Conservation (phyloP, 2,329 filamentous ascomycete species). For the Arthroderma uncinatum region DNA sequence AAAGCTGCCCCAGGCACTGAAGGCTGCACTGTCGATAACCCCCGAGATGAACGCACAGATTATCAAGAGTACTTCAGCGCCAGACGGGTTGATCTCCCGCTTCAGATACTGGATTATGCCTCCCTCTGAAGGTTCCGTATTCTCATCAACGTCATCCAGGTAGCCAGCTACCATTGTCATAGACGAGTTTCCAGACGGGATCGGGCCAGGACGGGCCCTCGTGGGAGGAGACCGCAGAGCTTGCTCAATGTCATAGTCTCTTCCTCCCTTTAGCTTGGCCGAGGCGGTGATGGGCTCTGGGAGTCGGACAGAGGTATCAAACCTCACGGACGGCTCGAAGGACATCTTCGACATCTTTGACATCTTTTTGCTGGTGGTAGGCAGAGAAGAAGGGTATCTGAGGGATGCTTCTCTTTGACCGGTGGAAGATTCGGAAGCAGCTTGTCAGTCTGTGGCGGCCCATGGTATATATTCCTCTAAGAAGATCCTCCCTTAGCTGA, state of each 20-base stretch:
- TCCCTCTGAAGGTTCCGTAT: not conserved
- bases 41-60: constrained; percentile 15
- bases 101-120: constrained; percentile 10
- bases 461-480: not conserved
- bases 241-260: constrained; percentile 1
- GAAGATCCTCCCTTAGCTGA: not conserved
- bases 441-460: not conserved
- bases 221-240: not conserved
- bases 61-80: constrained; percentile 12
- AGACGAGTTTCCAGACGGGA: constrained; percentile 12
- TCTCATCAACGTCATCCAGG: not conserved
- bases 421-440: not conserved
- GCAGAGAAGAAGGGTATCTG: not conserved
- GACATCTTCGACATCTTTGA: not conserved
- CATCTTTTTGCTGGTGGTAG: too few relatives aligned
- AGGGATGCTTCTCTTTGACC: not conserved
- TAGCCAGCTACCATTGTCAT: constrained; percentile 12
- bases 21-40: constrained; percentile 15
- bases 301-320: constrained; percentile 3
- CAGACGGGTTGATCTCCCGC: constrained; percentile 11
- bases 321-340: not conserved
- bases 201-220: constrained; percentile 1
- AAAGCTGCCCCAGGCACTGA: constrained; percentile 17
- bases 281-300: not conserved
- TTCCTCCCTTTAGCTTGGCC: not conserved